These are phyloP conservation scores for Ophiostoma sp. DNA, from an alignment of 2,329 filamentous ascomycete genomes.

Conservation along the genomic window DNA sequence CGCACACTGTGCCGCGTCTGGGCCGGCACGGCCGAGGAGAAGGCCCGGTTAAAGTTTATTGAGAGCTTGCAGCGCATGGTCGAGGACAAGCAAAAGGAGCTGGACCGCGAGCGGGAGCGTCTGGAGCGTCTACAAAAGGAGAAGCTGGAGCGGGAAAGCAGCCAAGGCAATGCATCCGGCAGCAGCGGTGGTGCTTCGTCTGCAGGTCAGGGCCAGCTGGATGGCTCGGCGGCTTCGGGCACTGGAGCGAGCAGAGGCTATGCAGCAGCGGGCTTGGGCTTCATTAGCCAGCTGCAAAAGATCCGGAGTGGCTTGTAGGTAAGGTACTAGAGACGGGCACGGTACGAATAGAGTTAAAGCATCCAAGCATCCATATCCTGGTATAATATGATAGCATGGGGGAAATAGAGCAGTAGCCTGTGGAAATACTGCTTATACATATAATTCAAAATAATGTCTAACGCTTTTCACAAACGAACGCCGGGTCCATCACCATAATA, in stretches of 20 bases:
- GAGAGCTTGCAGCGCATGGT: conserved; percentile 79
- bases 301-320: conserved; percentile 55
- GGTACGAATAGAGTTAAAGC: background rate
- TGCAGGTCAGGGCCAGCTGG: background rate
- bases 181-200: background rate
- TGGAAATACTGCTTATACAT: background rate
- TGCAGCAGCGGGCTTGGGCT: conserved; percentile 53
- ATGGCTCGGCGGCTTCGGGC: background rate
- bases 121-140: conserved; percentile 29
- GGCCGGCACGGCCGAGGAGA: conserved; percentile 95
- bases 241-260: conserved; percentile 44
- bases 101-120: conserved; percentile 49
- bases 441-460: background rate
- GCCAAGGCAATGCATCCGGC: background rate
- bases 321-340: conserved; percentile 23
- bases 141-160: conserved; percentile 6
- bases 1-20: conserved; percentile 77
- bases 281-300: conserved; percentile 64
- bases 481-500: background rate
- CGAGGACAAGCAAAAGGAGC: conserved; percentile 66
- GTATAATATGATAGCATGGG: background rate
- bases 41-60: conserved; percentile 76
- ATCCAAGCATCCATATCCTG: background rate
- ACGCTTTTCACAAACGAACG: background rate
- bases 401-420: background rate